Evolutionary conservation across 768 basidiomycete species (phyloP).

Genomic region (Aureoboletus auriporus): DNA sequence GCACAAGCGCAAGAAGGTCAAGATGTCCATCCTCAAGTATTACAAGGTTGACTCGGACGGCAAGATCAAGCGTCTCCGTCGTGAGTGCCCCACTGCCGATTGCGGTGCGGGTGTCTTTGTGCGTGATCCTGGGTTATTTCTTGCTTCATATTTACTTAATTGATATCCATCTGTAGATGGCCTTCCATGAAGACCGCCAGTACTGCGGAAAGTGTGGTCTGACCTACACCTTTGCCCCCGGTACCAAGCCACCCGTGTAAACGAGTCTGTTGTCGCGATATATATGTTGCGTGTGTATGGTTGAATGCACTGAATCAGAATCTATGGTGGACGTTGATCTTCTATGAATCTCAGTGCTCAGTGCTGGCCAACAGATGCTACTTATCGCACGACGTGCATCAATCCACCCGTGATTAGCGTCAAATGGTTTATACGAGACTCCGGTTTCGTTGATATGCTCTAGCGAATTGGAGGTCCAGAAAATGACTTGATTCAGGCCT

Average conservation of each 20-base stretch:
- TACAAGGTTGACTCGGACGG: conserved; percentile 99
- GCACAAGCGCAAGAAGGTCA: conserved; percentile 99
- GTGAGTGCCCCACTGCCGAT: conserved; percentile 87
- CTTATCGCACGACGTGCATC: too few species aligned
- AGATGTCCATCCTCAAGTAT: conserved; percentile 99
- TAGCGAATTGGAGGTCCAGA: too few species aligned
- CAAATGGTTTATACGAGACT: too few species aligned
- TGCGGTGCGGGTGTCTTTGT: conserved; percentile 87
- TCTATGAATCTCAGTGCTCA: too few species aligned
- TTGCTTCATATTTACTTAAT: neutral
- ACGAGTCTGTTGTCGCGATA: conserved; percentile 1
- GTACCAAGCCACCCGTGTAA: conserved; percentile 75
- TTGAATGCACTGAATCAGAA: conserved; percentile 2
- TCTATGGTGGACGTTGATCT: too few species aligned
- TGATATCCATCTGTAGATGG: conserved; percentile 63
- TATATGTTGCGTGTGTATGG: conserved; percentile 11
- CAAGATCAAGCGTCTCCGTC: conserved; percentile 98
- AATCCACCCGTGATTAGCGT: too few species aligned
- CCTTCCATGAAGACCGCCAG: conserved; percentile 96
- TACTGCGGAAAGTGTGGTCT: conserved; percentile 95
- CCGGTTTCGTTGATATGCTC: too few species aligned
- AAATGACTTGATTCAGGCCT: neutral
- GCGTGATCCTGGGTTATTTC: conserved; percentile 26
- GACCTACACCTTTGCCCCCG: conserved; percentile 82
- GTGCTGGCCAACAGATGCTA: too few species aligned